phyloP scores from a whole-genome alignment of 2,329 filamentous ascomycete species.

The Fusarium sp. region DNA sequence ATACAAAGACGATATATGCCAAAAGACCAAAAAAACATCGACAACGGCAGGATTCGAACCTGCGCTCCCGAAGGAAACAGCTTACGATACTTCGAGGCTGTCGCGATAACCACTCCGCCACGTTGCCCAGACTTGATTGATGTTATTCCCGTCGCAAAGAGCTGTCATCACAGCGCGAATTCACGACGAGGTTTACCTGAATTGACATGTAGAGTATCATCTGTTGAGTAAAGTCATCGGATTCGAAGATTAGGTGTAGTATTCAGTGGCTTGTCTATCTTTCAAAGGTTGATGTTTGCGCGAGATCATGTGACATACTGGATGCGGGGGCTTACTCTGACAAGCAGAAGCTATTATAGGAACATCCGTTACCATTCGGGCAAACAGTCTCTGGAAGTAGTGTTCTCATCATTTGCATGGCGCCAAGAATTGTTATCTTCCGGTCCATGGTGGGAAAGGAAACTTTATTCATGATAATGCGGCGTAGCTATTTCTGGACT shows the following conservation, averaged over 20 bases:
- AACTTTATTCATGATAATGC: neutral
- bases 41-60: conserved; percentile 26
- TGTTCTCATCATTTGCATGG: neutral
- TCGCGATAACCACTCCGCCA: conserved; percentile 22
- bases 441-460: neutral
- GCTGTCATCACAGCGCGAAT: neutral
- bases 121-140: neutral
- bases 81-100: conserved; percentile 1
- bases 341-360: neutral
- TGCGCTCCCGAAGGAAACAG: conserved; percentile 19
- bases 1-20: neutral
- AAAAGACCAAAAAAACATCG: neutral
- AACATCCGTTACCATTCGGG: neutral
- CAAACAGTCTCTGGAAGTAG: neutral
- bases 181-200: neutral
- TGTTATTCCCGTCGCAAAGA: neutral
- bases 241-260: neutral
- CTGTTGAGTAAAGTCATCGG: neutral
- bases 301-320: neutral
- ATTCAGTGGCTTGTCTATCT: neutral
- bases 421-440: neutral
- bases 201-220: no score
- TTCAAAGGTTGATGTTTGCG: neutral
- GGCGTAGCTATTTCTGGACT: neutral
- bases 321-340: no score